Evolutionary conservation across 495 filamentous ascomycete species (phyloP).

Genomic region (Penicillium macrosclerotiorum): DNA sequence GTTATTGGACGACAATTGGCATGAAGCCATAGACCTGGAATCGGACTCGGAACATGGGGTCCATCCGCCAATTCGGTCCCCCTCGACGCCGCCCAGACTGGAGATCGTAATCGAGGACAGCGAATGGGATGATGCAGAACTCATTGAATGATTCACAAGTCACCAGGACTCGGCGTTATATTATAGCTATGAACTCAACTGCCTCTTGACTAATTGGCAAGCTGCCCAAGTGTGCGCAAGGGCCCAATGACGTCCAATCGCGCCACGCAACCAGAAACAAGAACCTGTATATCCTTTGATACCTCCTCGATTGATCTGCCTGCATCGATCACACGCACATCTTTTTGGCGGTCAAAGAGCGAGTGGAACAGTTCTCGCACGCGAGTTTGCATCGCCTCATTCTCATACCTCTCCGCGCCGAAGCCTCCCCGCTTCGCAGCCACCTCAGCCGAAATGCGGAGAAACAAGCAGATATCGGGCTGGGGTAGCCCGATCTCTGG

Average conservation of each 20-base stretch:
- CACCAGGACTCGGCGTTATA: neutral
- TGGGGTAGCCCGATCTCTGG: conserved; percentile 86
- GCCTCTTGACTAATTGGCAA: conserved; percentile 26
- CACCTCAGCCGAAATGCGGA: conserved; percentile 71
- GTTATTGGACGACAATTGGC: conserved; percentile 37
- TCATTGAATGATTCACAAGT: conserved; percentile 39
- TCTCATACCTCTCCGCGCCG: conserved; percentile 88
- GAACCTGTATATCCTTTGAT: conserved; percentile 56
- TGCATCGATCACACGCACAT: conserved; percentile 50
- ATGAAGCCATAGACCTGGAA: conserved; percentile 30
- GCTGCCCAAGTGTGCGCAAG: conserved; percentile 40
- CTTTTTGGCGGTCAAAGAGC: conserved; percentile 38
- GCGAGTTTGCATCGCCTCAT: conserved; percentile 72
- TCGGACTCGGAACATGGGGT: conserved; percentile 31
- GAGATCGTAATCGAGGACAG: conserved; percentile 61
- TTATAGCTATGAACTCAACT: neutral
- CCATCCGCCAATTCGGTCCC: conserved; percentile 9
- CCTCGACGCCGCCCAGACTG: conserved; percentile 20
- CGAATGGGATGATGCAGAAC: conserved; percentile 53
- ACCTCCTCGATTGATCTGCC: conserved; percentile 53
- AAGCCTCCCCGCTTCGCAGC: conserved; percentile 77
- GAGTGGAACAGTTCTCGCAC: conserved; percentile 71
- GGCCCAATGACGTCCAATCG: conserved; percentile 34
- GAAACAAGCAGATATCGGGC: conserved; percentile 84
- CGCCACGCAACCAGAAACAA: conserved; percentile 48